Evolutionary conservation across 148 eudicot genomes (phyloP), one percentile per base, ranked within the genome.

Genomic region (Dysphania ambrosioides): DNA sequence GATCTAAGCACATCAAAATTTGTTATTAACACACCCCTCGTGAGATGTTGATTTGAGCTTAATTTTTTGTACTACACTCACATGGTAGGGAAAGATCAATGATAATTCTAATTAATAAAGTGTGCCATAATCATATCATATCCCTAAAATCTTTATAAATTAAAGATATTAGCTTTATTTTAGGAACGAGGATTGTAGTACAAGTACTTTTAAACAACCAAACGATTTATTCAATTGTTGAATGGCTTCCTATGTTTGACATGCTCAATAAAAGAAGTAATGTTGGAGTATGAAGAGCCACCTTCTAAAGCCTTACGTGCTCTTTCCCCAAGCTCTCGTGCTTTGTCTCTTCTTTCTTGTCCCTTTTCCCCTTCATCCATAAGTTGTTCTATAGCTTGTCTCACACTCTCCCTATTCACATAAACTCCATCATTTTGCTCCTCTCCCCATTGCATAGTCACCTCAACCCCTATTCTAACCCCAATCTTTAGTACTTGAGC

Each of bases 291-390:
- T 55, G 88, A 77, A 51, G 88, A 80, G 11, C 88, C 86, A 6
- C 83, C 86, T 53, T 72, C 83, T 23, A 72, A 24, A 10, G 83
- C 82, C 57, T 68, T 77, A 18, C 51, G 75, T 15, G 86, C 89
- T 82, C 16, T 74, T 27, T 79, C 68, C 5, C 68, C 78, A 31
- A 86, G 68, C 31, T 56, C 62, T 77, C 44, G 64, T 49, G 81
- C 85, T 55, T 63, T 79, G 57, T 59, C 27, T 18, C 82, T 75
- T 58, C 79, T 79, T 27, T 60, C 78, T 65, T 73, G 40, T 42
- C 83, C 82, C 49, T 77, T 71, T 16, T 71, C 63, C 5, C 78
- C 83, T 61, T 70, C 82, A 49, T 77, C 72, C 86, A 86, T 83
- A 13, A 83, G 34, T 51, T 74, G 55, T 12, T 71, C 71, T 44